These are phyloP conservation scores for Pseudogymnoascus sp. DNA, from an alignment of 2,329 filamentous ascomycete species.

Conservation along the genomic window DNA sequence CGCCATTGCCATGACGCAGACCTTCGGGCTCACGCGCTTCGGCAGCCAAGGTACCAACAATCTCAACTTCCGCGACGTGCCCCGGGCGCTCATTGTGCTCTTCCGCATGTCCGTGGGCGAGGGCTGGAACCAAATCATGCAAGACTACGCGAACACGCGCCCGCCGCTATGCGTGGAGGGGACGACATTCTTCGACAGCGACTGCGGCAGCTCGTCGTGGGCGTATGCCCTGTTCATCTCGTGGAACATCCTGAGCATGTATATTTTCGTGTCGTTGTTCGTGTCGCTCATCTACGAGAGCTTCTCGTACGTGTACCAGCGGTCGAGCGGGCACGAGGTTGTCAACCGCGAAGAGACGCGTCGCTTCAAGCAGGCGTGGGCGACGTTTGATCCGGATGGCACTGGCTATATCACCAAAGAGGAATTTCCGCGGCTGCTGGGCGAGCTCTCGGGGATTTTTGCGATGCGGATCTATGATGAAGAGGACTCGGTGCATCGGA, in stretches of 20 bases:
- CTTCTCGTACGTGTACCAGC: slow-evolving; percentile 98
- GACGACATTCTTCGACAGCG: slow-evolving; percentile 70
- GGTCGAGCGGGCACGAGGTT: slow-evolving; percentile 83
- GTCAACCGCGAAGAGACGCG: slow-evolving; percentile 91
- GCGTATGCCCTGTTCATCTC: slow-evolving; percentile 82
- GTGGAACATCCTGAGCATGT: slow-evolving; percentile 99
- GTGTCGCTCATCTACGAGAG: slow-evolving; percentile 98
- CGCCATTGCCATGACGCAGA: slow-evolving; percentile 91
- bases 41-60: slow-evolving; percentile 65
- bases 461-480: slow-evolving; percentile 94
- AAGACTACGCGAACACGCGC: slow-evolving; percentile 77
- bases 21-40: slow-evolving; percentile 90
- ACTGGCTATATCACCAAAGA: slow-evolving; percentile 88
- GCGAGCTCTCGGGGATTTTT: slow-evolving; percentile 89
- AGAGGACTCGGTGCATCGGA: slow-evolving; percentile 77
- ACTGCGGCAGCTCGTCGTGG: slow-evolving; percentile 88
- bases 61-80: slow-evolving; percentile 87
- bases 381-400: slow-evolving; percentile 85
- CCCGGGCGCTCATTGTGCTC: slow-evolving; percentile 85
- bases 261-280: slow-evolving; percentile 97
- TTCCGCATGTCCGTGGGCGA: slow-evolving; percentile 92
- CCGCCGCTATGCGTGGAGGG: slow-evolving; percentile 73
- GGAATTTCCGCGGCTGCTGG: slow-evolving; percentile 77
- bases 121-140: slow-evolving; percentile 95
- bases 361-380: slow-evolving; percentile 97